Conservation (phyloP, 192 early-diverging fungal species). For the Backusella sp. region DNA sequence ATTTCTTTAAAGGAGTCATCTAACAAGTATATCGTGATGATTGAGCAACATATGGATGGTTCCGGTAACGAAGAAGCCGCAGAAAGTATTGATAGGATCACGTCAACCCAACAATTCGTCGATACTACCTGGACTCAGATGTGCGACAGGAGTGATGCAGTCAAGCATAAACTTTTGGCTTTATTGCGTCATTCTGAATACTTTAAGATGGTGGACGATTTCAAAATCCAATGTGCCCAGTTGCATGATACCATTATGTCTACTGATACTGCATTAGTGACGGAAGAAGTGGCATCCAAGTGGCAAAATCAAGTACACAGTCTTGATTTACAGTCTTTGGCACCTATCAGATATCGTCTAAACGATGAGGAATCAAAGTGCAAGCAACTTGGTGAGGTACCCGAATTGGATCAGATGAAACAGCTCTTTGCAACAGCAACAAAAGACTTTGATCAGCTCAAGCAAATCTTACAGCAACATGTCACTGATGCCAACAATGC, state of each 20-base stretch:
- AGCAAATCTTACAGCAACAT: not conserved
- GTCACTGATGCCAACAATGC: not conserved
- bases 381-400: not conserved
- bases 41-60: conserved; percentile 13
- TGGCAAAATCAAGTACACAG: not conserved
- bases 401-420: not conserved
- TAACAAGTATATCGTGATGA: not conserved
- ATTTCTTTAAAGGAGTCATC: conserved; percentile 19
- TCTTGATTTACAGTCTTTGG: not conserved
- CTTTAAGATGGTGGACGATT: not conserved
- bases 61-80: not conserved
- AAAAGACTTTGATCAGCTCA: not conserved
- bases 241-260: not conserved
- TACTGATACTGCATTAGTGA: not conserved
- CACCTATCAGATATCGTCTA: not conserved
- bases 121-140: conserved; percentile 21
- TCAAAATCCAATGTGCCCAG: not conserved
- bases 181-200: not conserved
- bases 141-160: not conserved
- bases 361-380: not conserved
- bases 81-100: conserved; percentile 4
- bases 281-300: not conserved
- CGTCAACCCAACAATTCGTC: conserved; percentile 7
- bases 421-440: not conserved
- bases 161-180: not conserved